Base-by-base conservation (phyloP, 495 filamentous ascomycete species). In the Neurospora sp. region DNA sequence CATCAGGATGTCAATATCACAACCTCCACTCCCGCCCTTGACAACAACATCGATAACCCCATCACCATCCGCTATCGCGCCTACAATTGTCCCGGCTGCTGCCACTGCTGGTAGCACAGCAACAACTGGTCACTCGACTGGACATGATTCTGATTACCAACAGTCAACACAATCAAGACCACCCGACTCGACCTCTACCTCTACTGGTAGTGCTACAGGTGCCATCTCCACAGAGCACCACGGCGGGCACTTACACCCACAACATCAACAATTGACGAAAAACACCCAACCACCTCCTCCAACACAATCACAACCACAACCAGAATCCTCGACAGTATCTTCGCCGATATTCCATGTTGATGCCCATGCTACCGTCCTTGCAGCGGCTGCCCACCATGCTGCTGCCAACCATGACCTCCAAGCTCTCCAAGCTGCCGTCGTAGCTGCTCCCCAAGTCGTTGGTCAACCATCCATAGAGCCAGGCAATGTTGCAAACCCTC, bases 361-460 rank as follows among this genome's bases (percentile, higher is more conserved):
- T 40, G 68, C 71, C 14, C 74, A 69, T 37, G 10, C 27, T 5
- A 10, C 22, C 40, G 48, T 18, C 59, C 66, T 31, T 22, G 35
- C 48, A 41, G 70, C 69, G 68, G 31, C 82, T 70, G 42, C 74
- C 44, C 48, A 70, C 69, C 70, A 74, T 72, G 80, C 76, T 0
- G 78, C 76, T 22, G 75, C 75, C 20, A 78, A 82, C 35, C 81
- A 81, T 7, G 81, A 80, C 31, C 79, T 85, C 39, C 82, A 84
- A 69, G 83, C 81, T 7, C 76, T 85, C 69, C 83, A 85, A 69
- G 83, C 83, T 72, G 82, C 81, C 38, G 79, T 83, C 31, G 78
- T 78, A 71, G 76, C 74, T 12, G 76, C 80, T 31, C 39, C 74
- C 1, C 40, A 80, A 1, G 76, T 72, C 8, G 76, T 10, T 40